Conservation (phyloP, 768 basidiomycete genomes). For the Trametes punicea region DNA sequence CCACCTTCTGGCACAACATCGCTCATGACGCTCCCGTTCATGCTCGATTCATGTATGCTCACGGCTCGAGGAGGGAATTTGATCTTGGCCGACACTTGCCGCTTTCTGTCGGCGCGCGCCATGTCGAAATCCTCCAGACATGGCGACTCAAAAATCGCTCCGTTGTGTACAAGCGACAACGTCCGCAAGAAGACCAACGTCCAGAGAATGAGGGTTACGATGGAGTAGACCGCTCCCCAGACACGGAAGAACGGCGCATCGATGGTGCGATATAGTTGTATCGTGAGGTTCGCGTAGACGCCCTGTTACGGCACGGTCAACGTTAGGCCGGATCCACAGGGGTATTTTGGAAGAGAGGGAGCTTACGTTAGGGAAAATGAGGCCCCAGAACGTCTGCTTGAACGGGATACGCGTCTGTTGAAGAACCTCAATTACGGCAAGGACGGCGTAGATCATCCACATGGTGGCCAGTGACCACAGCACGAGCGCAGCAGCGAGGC, state of each 20-base stretch:
- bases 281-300: slow-evolving; percentile 66
- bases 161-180: slow-evolving; percentile 30
- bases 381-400: slow-evolving; percentile 59
- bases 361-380: slow-evolving; percentile 69
- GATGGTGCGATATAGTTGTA: slow-evolving; percentile 47
- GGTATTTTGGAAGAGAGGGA: neutral
- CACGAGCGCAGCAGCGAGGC: slow-evolving; percentile 45
- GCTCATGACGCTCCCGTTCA: neutral
- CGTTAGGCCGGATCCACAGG: neutral
- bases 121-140: slow-evolving; percentile 34
- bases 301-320: slow-evolving; percentile 35
- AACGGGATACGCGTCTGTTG: slow-evolving; percentile 46
- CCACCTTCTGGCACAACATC: neutral
- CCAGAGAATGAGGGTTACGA: slow-evolving; percentile 52
- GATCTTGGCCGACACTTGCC: neutral
- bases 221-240: slow-evolving; percentile 54
- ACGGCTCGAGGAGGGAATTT: neutral
- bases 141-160: slow-evolving; percentile 43
- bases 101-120: slow-evolving; percentile 2
- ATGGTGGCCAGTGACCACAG: slow-evolving; percentile 63
- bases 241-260: slow-evolving; percentile 55
- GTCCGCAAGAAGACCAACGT: slow-evolving; percentile 45
- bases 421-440: slow-evolving; percentile 44
- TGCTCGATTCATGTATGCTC: neutral
- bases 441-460: slow-evolving; percentile 57